Evolutionary conservation across 208 protist genomes (phyloP).

Genomic region (Trypanosoma rangeli): DNA sequence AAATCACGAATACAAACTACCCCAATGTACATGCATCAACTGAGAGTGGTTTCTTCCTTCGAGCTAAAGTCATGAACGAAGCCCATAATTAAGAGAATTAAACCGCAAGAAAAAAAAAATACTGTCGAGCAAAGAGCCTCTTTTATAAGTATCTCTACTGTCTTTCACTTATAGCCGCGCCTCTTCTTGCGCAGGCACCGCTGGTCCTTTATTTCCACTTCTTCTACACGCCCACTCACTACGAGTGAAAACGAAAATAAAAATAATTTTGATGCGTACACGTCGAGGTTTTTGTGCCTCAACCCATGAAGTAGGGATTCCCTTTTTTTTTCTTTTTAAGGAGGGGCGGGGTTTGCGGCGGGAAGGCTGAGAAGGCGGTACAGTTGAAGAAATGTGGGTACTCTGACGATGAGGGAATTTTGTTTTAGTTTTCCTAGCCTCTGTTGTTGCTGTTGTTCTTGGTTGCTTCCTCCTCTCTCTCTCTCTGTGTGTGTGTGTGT

Average conservation of each 20-base stretch:
- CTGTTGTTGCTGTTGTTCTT: too few relatives aligned
- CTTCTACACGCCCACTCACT: not conserved
- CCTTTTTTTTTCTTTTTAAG: too few relatives aligned
- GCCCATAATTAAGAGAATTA: not conserved
- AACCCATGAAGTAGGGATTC: not conserved
- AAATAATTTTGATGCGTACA: not conserved
- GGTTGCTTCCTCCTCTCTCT: too few relatives aligned
- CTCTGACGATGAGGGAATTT: too few relatives aligned
- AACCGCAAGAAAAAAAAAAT: not conserved
- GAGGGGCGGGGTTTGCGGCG: too few relatives aligned
- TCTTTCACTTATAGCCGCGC: not conserved
- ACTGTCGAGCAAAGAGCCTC: not conserved
- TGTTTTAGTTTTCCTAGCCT: too few relatives aligned
- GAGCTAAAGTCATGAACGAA: not conserved
- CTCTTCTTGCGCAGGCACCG: not conserved
- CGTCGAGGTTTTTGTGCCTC: not conserved
- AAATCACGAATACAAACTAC: too few relatives aligned
- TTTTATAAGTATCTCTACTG: not conserved
- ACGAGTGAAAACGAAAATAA: not conserved
- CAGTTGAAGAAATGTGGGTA: too few relatives aligned
- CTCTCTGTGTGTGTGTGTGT: not conserved
- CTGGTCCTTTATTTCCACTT: not conserved
- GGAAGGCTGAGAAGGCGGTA: too few relatives aligned
- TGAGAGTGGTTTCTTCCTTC: not conserved
- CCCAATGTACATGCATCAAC: not conserved